Evolutionary conservation across 2,329 filamentous ascomycete genomes (phyloP), one percentile per base, ranked within the genome.

Genomic region (Ophiocordyceps camponoti-saundersi): DNA sequence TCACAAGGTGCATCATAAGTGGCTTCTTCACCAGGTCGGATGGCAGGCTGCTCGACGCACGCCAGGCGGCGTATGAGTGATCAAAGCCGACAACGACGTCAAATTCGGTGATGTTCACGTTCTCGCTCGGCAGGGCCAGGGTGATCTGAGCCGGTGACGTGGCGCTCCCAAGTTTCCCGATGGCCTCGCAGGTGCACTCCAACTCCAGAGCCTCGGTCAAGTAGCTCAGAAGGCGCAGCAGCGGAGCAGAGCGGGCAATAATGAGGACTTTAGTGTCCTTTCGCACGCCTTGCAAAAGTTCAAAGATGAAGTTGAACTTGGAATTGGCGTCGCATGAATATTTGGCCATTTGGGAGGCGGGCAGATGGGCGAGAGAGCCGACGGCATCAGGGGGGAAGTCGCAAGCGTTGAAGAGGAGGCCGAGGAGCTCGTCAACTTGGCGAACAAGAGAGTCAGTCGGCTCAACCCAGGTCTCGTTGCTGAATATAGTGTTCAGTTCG

Each of bases 271-370:
- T 71, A 36, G 65, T 68, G 12, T 69, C 62, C 13, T 61, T 57
- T 16, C 61, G 57, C 12, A 79, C 55, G 10, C 59, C 55, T 20
- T 69, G 61, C 29, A 80, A 56, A 3, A 82, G 61, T 50, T 79
- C 74, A 42, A 67, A 70, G 6, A 80, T 53, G 52, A 82, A 81
- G 30, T 67, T 69, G 52, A 74, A 77, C 52, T 82, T 82, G 47
- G 73, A 63, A 57, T 77, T 80, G 11, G 73, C 70, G 46, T 70
- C 70, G 47, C 70, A 66, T 2, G 70, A 68, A 51, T 77, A 73
- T 54, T 70, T 78, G 52, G 70, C 69, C 46, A 67, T 61, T 21
- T 70, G 65, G 4, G 58, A 55, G 8, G 65, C 54, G 2, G 65
- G 57, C 47, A 75, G 49, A 3, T 53, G 51, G 22, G 62, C 60